Conservation (phyloP, 257 asterid genomes). For the Lithospermum erythrorhizon region DNA sequence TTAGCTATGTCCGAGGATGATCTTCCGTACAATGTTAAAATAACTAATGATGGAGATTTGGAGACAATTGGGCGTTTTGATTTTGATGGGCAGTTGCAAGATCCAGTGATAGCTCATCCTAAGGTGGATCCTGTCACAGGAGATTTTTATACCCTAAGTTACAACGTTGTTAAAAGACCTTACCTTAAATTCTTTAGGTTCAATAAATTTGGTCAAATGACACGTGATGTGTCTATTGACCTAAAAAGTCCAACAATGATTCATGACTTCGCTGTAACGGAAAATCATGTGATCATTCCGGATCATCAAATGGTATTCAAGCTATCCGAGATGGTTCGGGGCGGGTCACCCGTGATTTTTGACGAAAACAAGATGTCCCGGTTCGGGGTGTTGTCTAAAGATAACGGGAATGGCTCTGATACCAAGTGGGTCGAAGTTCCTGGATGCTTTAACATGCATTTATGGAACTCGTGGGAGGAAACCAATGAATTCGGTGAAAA, state of each 20-base stretch:
- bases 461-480: conserved; percentile 69
- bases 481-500: conserved; percentile 14
- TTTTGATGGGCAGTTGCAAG: conserved; percentile 31
- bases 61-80: conserved; percentile 33
- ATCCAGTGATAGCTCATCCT: conserved; percentile 49
- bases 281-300: conserved; percentile 48
- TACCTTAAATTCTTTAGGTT: conserved; percentile 38
- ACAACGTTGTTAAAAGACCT: conserved; percentile 29
- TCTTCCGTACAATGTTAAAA: conserved; percentile 33
- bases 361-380: conserved; percentile 33
- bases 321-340: conserved; percentile 37
- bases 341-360: conserved; percentile 35
- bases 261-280: conserved; percentile 50
- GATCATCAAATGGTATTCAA: conserved; percentile 54
- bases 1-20: conserved; percentile 57
- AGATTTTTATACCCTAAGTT: conserved; percentile 38
- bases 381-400: conserved; percentile 33
- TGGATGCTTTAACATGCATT: conserved; percentile 39
- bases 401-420: conserved; percentile 20
- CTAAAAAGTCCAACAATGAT: conserved; percentile 40
- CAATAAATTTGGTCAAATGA: conserved; percentile 22
- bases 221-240: conserved; percentile 34
- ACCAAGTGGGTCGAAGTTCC: conserved; percentile 50
- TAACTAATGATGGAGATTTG: conserved; percentile 32
- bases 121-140: conserved; percentile 49